Evolutionary conservation across 306 rosid species (phyloP).

Genomic region (Rosa multiflora): DNA sequence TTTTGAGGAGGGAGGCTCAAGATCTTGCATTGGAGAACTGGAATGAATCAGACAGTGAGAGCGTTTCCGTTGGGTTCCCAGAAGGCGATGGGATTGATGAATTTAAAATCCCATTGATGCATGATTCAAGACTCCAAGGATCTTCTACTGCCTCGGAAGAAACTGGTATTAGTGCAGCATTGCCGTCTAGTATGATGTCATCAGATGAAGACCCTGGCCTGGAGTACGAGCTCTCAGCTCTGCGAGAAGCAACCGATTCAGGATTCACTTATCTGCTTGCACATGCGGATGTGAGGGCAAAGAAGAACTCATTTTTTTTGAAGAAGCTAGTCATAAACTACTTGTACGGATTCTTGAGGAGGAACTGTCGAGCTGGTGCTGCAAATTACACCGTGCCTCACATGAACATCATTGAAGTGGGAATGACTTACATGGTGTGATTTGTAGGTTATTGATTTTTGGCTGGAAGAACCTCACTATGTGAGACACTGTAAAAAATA

Average conservation of each 20-base stretch:
- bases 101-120: constrained; percentile 67
- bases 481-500: background rate
- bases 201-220: constrained; percentile 72
- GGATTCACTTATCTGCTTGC: constrained; percentile 91
- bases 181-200: constrained; percentile 68
- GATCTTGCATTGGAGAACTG: constrained; percentile 65
- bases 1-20: constrained; percentile 85
- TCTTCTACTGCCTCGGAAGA: constrained; percentile 40
- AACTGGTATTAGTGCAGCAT: constrained; percentile 12
- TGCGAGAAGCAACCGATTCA: constrained; percentile 84
- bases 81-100: constrained; percentile 44
- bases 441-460: background rate
- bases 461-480: background rate
- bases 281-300: constrained; percentile 90
- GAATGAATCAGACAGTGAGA: constrained; percentile 41
- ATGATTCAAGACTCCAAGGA: constrained; percentile 37
- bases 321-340: constrained; percentile 85
- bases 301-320: constrained; percentile 78
- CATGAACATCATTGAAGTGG: constrained; percentile 83
- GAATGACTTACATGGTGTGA: constrained; percentile 94
- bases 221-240: constrained; percentile 88
- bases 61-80: constrained; percentile 42
- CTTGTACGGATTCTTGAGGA: constrained; percentile 84
- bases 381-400: constrained; percentile 90
- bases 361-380: constrained; percentile 80